Base-by-base conservation (phyloP, 768 basidiomycete genomes). In the Saitozyma podzolica region DNA sequence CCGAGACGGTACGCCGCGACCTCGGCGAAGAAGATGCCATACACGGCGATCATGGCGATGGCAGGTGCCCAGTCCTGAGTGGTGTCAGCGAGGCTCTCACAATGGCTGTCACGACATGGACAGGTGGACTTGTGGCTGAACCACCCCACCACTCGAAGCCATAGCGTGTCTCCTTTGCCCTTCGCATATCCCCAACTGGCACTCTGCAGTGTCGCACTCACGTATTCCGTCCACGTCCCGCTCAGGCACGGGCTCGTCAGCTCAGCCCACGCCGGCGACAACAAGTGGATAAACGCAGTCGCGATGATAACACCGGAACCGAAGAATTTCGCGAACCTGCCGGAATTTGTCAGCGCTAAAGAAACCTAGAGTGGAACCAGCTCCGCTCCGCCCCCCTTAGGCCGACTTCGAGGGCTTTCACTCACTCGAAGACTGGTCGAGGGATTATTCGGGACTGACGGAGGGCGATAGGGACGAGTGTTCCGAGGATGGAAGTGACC, bases 1-100 rank as follows among this genome's bases (percentile, higher is more conserved):
- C 94, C 95, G 83, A 89, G 87, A 58, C 94, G 86, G 81, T 93
- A 92, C 11, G 93, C 92, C 52, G 90, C 73, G 14, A 97, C 78
- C 79, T 98, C 93, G 54, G 89, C 80, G 67, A 91, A 83, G 81
- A 96, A 97, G 50, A 96, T 89, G 37, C 73, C 67, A 76, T 92
- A 94, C 42, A 96, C 87, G 72, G 90, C 88, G 49, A 87, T 72
- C 78, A 97, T 85, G 61, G 89, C 88, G 39, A 96, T 81, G 0
- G 87, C 92, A 6, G 94, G 83, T 0, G 90, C 83, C 79, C 90
- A 95, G 6, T 89, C 89, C 90, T 93, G 60, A 19, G 13, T 58
- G 50, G 41, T 16, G 9, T 11, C 19, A 45, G 9, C 43, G 16
- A 9, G 43, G 9, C 43, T 9, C 43, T 9, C 43, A 45, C 16